Conservation (phyloP, 768 basidiomycete genomes). For the Lactarius deliciosus region DNA sequence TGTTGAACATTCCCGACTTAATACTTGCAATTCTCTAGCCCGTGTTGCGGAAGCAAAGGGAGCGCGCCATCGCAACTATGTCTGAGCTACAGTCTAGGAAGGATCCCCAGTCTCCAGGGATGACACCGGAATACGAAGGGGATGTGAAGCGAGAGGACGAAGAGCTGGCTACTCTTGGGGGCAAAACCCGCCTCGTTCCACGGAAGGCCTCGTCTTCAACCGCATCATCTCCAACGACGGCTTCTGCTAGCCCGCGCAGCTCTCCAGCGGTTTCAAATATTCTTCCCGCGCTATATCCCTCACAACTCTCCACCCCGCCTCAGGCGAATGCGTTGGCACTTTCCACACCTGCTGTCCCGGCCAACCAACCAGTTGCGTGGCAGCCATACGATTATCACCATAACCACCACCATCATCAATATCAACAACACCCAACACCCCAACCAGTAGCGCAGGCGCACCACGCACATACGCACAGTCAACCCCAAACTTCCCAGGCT, state of each 20-base stretch:
- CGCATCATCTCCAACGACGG: conserved; percentile 35
- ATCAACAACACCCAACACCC: conserved; percentile 11
- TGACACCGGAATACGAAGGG: conserved; percentile 24
- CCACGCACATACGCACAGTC: conserved; percentile 15
- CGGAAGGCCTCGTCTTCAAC: conserved; percentile 44
- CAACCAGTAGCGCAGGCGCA: conserved; percentile 14
- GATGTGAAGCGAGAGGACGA: conserved; percentile 60
- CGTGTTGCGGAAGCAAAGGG: conserved; percentile 57
- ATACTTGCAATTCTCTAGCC: conserved; percentile 42
- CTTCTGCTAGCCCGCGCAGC: conserved; percentile 38
- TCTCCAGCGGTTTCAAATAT: conserved; percentile 29
- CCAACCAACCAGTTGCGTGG: conserved; percentile 11
- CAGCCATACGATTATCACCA: conserved; percentile 17
- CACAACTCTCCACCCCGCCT: conserved; percentile 50
- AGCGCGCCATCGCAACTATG: conserved; percentile 45
- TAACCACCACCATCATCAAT: conserved; percentile 14
- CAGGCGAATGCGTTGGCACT: conserved; percentile 28
- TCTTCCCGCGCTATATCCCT: conserved; percentile 38
- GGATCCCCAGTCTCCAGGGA: conserved; percentile 36
- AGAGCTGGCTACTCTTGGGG: conserved; percentile 59
- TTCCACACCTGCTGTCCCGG: conserved; percentile 2
- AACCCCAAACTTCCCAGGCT: conserved; percentile 13
- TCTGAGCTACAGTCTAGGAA: conserved; percentile 37
- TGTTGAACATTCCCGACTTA: neutral
- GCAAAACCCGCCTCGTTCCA: conserved; percentile 61